These are phyloP conservation scores for Evernia prunastri DNA, from an alignment of 495 filamentous ascomycete species.

Conservation along the genomic window DNA sequence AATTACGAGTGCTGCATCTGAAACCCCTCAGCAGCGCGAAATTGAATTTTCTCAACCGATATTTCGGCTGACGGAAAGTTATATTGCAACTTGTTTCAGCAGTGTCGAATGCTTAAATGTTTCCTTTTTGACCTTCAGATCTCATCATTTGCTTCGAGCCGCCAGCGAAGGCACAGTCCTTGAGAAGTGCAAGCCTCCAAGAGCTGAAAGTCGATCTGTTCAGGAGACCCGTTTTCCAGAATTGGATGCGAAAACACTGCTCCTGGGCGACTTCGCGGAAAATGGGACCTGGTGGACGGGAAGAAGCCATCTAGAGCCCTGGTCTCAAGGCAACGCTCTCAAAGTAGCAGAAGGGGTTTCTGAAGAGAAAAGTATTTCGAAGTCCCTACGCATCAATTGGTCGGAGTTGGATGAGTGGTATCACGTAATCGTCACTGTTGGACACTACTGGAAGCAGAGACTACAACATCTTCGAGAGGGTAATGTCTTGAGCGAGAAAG, in stretches of 20 bases:
- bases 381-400: slow-evolving; percentile 75
- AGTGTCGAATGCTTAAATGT: slow-evolving; percentile 64
- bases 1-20: neutral
- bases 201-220: slow-evolving; percentile 29
- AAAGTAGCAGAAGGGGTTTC: slow-evolving; percentile 21
- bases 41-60: slow-evolving; percentile 34
- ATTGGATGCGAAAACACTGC: slow-evolving; percentile 69
- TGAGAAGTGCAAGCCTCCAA: slow-evolving; percentile 17
- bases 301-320: slow-evolving; percentile 20
- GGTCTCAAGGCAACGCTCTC: slow-evolving; percentile 15
- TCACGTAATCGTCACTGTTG: slow-evolving; percentile 58
- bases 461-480: slow-evolving; percentile 40
- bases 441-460: slow-evolving; percentile 50
- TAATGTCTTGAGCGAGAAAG: slow-evolving; percentile 2
- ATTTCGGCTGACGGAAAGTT: slow-evolving; percentile 71
- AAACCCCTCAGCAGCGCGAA: neutral
- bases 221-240: slow-evolving; percentile 39
- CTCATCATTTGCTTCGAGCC: slow-evolving; percentile 31
- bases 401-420: slow-evolving; percentile 68
- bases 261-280: slow-evolving; percentile 74
- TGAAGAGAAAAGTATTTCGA: slow-evolving; percentile 46
- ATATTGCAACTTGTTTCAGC: slow-evolving; percentile 61
- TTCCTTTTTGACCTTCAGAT: slow-evolving; percentile 54
- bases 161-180: slow-evolving; percentile 36
- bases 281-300: slow-evolving; percentile 84